These are phyloP conservation scores for Tolypocladium guangdongense DNA, from an alignment of 2,329 filamentous ascomycete species.

Conservation along the genomic window DNA sequence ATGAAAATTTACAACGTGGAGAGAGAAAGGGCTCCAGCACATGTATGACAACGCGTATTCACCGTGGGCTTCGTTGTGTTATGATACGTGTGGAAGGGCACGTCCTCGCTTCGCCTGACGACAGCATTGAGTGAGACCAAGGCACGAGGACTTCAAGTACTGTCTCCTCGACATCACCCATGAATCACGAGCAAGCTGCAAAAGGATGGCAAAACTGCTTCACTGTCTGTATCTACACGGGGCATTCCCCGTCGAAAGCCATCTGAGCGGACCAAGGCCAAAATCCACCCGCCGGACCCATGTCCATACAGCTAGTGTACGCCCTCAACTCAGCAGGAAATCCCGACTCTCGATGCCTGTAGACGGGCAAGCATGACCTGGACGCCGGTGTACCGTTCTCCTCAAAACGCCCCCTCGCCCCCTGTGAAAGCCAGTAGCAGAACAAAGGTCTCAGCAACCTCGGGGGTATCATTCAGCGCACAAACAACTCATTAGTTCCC, in stretches of 20 bases:
- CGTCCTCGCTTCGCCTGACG: too few relatives aligned
- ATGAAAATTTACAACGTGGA: too few relatives aligned
- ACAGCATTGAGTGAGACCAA: too few relatives aligned
- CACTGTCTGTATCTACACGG: background rate
- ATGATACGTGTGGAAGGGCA: too few relatives aligned
- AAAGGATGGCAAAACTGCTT: background rate
- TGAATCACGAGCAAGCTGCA: background rate
- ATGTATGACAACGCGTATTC: too few relatives aligned
- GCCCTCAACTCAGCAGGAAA: background rate
- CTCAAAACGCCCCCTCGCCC: background rate
- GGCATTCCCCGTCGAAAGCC: background rate
- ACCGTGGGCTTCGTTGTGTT: too few relatives aligned
- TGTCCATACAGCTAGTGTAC: background rate
- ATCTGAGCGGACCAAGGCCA: background rate
- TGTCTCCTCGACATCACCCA: too few relatives aligned
- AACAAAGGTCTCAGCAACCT: background rate
- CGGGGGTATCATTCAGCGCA: conserved; percentile 2
- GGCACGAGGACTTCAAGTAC: too few relatives aligned
- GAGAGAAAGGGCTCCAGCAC: too few relatives aligned
- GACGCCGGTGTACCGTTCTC: background rate
- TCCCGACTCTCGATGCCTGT: background rate
- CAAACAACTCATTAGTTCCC: background rate
- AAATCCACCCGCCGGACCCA: background rate
- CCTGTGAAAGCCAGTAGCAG: background rate
- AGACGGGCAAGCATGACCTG: background rate